Conservation (phyloP, 441 rosid genomes). For the Aquilaria agallochum region DNA sequence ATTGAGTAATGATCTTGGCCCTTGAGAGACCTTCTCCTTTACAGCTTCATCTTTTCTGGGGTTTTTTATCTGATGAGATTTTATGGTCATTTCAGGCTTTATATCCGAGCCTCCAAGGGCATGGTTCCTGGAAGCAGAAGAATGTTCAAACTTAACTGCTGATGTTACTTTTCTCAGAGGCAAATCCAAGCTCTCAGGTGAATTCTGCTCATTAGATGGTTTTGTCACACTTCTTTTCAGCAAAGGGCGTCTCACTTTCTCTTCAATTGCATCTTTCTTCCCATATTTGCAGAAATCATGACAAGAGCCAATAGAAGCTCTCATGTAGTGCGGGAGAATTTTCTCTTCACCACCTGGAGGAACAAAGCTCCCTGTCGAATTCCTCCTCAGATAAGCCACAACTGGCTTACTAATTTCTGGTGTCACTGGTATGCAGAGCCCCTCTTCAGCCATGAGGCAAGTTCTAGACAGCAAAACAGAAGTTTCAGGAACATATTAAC, state of each 20-base stretch:
- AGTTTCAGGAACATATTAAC: constrained; percentile 6
- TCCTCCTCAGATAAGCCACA: constrained; percentile 35
- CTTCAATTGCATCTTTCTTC: constrained; percentile 39
- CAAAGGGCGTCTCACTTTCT: constrained; percentile 32
- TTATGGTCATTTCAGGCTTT: constrained; percentile 17
- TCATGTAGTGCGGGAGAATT: constrained; percentile 52
- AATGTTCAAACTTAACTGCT: constrained; percentile 20
- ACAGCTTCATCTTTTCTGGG: constrained; percentile 14
- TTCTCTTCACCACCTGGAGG: constrained; percentile 31
- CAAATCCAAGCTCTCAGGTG: constrained; percentile 19
- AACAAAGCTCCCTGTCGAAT: constrained; percentile 35
- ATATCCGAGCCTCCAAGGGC: constrained; percentile 11
- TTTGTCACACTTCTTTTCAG: constrained; percentile 31
- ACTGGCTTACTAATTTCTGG: constrained; percentile 28
- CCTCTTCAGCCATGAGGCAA: constrained; percentile 52
- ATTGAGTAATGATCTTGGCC: constrained; percentile 23
- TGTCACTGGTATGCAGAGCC: constrained; percentile 26
- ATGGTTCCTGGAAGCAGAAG: constrained; percentile 14
- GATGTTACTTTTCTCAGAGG: constrained; percentile 27
- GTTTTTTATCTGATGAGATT: constrained; percentile 11
- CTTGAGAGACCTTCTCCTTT: constrained; percentile 22
- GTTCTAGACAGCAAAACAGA: constrained; percentile 15
- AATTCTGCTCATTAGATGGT: constrained; percentile 23
- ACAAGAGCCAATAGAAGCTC: constrained; percentile 74
- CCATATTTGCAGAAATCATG: constrained; percentile 87